Base-by-base conservation (phyloP, 148 eudicot genomes). In the Vaccinium vitisidaea region DNA sequence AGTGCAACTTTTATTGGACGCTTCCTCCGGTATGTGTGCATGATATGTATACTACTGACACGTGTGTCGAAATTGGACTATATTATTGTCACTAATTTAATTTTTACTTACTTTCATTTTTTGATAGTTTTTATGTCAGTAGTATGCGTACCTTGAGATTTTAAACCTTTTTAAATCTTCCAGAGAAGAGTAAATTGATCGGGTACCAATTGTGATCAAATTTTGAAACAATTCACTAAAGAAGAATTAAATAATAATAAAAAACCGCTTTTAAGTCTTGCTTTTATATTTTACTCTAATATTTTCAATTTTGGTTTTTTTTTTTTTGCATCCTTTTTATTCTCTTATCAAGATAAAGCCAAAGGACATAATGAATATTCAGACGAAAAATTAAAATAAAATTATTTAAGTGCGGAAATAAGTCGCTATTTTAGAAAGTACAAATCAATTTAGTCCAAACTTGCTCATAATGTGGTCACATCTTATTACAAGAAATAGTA, bases 1-100 rank as follows among this genome's bases (percentile, higher is more conserved):
- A 80, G 86, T 92, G 80, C 93, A 89, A 80, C 86, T 93, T 14
- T 91, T 83, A 48, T 48, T 93, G 86, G 92, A 89, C 75, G 4
- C 13, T 25, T 25, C 75, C 9, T 91, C 91, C 2, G 92, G 93
- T 91, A 43, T 4, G 75, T 69, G 3, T 2, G 1, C 39, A 69
- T 12, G 16, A 27, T 25, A 67, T 1, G 3, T 67, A 67, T 27
- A 54, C n/a, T 59, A 7, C 25, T 8, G 0, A 61, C 27, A 21
- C 1, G 3, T 61, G 11, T 61, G 13, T 61, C 12, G 7, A 61
- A 59, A 61, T 61, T n/a, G 69, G 9, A n/a, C 8, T 21, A 21
- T 1, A 61, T 21, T 2, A 61, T 8, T 21, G n/a, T 23, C 69
- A n/a, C 27, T n/a, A 8, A 8, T 61, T 25, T 61, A 21, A 21